Conservation (phyloP, 257 asterid species). For the Primulina huaijiensis region DNA sequence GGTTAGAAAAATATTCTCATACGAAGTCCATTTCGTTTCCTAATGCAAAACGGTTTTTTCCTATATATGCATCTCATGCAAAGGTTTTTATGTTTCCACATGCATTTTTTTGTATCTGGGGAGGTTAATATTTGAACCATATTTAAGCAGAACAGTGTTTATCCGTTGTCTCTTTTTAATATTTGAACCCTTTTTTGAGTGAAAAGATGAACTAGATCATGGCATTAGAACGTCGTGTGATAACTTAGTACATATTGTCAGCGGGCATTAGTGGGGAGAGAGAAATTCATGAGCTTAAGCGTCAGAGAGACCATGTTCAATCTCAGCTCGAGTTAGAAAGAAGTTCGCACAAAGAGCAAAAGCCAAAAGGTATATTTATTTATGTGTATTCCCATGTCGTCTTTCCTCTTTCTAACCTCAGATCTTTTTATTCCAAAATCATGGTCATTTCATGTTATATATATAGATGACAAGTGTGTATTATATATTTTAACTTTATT, state of each 20-base stretch:
- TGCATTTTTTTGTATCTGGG: neutral
- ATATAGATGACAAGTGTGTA: neutral
- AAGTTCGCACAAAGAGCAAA: slow-evolving; percentile 68
- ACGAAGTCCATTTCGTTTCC: neutral
- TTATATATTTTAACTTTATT: neutral
- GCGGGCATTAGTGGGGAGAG: no score
- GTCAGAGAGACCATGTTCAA: slow-evolving; percentile 71
- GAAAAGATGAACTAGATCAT: neutral
- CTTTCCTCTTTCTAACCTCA: neutral
- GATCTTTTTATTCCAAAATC: neutral
- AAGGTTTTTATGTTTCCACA: neutral
- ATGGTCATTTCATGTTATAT: neutral
- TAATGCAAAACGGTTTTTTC: neutral
- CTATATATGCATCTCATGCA: neutral
- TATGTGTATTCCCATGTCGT: neutral
- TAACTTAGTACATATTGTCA: neutral
- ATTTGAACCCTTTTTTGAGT: neutral
- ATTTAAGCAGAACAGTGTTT: slow-evolving; percentile 6
- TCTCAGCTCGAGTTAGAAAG: slow-evolving; percentile 77
- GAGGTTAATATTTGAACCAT: slow-evolving; percentile 3
- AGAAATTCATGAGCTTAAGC: slow-evolving; percentile 85
- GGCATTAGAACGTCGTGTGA: neutral
- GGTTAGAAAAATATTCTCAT: slow-evolving; percentile 40
- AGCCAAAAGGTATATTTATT: slow-evolving; percentile 50
- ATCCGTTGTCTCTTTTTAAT: slow-evolving; percentile 7